Evolutionary conservation across 257 asterid species (phyloP), one percentile per base, ranked within the genome.

Genomic region (Solanum medicagineum): DNA sequence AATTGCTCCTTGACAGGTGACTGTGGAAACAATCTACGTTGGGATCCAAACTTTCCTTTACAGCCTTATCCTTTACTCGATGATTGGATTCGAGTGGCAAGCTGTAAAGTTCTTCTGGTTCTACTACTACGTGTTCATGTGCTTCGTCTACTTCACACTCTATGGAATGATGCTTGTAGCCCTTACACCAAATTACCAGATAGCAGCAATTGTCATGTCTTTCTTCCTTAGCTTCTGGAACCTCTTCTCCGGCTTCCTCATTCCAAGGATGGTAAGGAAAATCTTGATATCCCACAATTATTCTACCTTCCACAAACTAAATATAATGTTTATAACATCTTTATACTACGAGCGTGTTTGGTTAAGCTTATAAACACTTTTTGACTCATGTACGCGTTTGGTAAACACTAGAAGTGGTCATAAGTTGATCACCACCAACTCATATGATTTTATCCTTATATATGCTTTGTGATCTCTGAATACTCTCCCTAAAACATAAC

Each of bases 181-280:
- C 57, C 92, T 92, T 71, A 92, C 95, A n/a, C 95, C 95, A 74
- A 91, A 92, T 85, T 92, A 91, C 87, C 95, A 91, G 56, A 90
- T 92, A 56, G 94, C 94, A 45, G 95, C 95, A 47, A 90, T 92
- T 83, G 86, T 92, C 81, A 90, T 92, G 94, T 92, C 95, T 7
- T 92, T 91, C 86, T 92, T 92, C 93, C 93, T 92, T 88, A 92
- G 94, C 86, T 91, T 92, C 81, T 92, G 95, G 95, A 92, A 92
- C 81, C 93, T 92, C 86, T 92, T 92, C 90, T 91, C 94, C 16
- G 95, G 95, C 85, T 92, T 92, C 89, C 95, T 92, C 89, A 91
- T 92, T 85, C 91, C 94, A 9, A 88, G 95, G 85, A 92, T 87
- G 94, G 95, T 92, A 89, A 89, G 84, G 36, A 10, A 19, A 84